A percentile compares a stretch with the other conserved stretches of the same genome.
Evolutionary conservation across 352 stramenopile genomes (phyloP).

Genomic region (Pythium oligandrum): DNA sequence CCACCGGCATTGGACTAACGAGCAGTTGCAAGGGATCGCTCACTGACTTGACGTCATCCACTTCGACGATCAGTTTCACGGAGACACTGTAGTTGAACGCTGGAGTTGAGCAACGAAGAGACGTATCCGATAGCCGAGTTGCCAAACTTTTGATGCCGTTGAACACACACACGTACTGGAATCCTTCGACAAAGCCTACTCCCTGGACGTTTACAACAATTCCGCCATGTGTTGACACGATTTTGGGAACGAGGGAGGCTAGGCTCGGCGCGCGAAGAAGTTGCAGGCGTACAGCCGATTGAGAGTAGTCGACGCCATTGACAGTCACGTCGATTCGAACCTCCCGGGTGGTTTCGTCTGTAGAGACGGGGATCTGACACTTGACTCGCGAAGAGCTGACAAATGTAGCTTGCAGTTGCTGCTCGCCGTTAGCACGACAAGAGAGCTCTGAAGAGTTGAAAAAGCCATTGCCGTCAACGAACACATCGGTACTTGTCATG

Average conservation of each 20-base stretch:
- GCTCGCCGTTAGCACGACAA: conserved; percentile 1
- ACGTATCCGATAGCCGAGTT: not conserved
- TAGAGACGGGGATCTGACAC: conserved; percentile 1
- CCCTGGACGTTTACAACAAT: conserved; percentile 3
- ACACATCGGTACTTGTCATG: not conserved
- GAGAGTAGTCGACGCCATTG: conserved; percentile 10
- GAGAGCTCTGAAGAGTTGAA: conserved; percentile 7
- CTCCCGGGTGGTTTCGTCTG: no score
- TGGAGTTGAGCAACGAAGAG: conserved; percentile 3
- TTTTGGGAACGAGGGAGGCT: not conserved
- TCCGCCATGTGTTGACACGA: not conserved
- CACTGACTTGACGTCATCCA: conserved; percentile 2
- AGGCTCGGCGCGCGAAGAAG: not conserved
- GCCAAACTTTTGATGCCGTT: not conserved
- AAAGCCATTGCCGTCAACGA: conserved; percentile 12
- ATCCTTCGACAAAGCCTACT: not conserved
- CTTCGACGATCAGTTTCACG: not conserved
- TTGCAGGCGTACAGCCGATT: not conserved
- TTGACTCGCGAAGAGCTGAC: conserved; percentile 8
- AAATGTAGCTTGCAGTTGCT: conserved; percentile 2
- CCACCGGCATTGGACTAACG: not conserved
- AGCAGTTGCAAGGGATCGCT: not conserved
- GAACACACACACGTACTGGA: conserved; percentile 4
- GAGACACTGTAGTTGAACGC: not conserved
- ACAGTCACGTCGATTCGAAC: conserved; percentile 8